Conservation (phyloP, 371 early-diverging fungal species). For the Mucor velutinosus region DNA sequence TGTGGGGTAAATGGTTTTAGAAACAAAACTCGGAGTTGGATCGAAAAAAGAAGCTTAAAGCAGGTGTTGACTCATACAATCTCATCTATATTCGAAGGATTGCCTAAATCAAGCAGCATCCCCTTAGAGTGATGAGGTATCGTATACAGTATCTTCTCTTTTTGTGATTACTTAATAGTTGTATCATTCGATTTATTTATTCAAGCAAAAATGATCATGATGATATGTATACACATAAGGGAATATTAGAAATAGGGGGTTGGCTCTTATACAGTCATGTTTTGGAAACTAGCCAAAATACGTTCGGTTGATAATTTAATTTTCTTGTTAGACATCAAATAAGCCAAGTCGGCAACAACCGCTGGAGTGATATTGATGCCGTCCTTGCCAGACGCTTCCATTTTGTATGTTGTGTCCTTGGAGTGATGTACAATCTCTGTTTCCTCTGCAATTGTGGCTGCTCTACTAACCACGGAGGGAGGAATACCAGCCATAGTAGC, state of each 20-base stretch:
- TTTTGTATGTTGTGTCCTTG: conserved; percentile 38
- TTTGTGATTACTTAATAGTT: not conserved
- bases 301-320: not conserved
- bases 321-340: conserved; percentile 1
- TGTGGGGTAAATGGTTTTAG: not conserved
- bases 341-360: conserved; percentile 18
- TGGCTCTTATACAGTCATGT: not conserved
- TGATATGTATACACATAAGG: not conserved
- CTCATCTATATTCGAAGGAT: conserved; percentile 2
- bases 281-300: conserved; percentile 17
- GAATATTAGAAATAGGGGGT: not conserved
- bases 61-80: not conserved
- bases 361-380: conserved; percentile 15
- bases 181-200: not conserved
- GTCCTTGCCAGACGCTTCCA: not conserved
- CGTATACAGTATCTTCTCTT: not conserved
- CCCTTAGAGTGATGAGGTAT: conserved; percentile 1
- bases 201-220: not conserved
- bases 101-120: not conserved
- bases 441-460: conserved; percentile 68
- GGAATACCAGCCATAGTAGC: conserved; percentile 98
- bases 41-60: not conserved
- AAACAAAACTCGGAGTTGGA: not conserved
- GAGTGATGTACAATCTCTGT: conserved; percentile 63
- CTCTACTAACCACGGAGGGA: conserved; percentile 54